phyloP scores from a whole-genome alignment of 768 basidiomycete species.

The Hericium erinaceus region DNA sequence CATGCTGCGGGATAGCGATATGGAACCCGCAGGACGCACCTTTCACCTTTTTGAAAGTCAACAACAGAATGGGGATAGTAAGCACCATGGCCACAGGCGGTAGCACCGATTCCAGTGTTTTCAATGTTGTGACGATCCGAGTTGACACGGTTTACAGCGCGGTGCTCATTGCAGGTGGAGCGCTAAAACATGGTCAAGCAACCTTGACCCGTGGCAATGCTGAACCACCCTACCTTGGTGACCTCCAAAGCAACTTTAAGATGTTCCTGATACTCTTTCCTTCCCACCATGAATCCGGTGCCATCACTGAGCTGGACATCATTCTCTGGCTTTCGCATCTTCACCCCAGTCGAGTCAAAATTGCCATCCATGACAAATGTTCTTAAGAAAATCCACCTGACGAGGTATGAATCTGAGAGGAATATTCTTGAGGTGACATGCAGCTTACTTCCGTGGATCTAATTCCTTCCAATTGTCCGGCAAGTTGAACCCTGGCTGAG shows the following conservation, averaged over 20 bases:
- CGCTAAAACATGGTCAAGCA: neutral
- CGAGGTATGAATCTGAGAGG: neutral
- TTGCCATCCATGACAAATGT: neutral
- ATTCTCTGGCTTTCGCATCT: neutral
- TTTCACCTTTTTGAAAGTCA: neutral
- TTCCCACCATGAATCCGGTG: neutral
- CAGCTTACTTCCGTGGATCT: neutral
- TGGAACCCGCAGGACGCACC: no score
- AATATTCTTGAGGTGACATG: neutral
- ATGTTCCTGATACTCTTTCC: neutral
- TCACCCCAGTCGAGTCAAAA: neutral
- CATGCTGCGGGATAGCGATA: no score
- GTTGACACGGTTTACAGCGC: neutral
- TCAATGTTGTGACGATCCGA: neutral
- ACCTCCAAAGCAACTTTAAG: neutral
- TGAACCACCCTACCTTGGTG: neutral
- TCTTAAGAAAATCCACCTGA: neutral
- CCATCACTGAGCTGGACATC: neutral
- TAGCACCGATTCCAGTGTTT: neutral
- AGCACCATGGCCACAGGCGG: neutral
- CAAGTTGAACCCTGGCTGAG: neutral
- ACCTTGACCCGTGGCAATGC: neutral
- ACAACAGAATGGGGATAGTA: neutral
- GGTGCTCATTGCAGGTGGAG: neutral
- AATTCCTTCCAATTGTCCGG: neutral